Evolutionary conservation across 1,139 yeast genomes (phyloP).

Genomic region (Candida smagusa): DNA sequence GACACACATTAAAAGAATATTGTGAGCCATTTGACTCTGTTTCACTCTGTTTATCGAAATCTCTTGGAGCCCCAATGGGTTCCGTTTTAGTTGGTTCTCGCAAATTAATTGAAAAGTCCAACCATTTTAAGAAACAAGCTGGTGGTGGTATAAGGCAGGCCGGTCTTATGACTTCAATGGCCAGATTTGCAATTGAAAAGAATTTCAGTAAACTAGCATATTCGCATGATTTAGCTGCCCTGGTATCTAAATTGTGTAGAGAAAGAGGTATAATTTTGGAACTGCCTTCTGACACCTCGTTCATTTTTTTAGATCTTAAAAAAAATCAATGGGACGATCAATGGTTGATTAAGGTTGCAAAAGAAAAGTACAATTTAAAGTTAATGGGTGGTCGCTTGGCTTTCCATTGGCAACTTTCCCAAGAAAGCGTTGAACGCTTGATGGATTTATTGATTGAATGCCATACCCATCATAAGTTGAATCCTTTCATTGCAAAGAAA

Average conservation of each 20-base stretch:
- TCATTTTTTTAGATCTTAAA: slow-evolving; percentile 39
- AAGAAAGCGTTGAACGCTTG: slow-evolving; percentile 62
- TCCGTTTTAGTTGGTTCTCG: slow-evolving; percentile 36
- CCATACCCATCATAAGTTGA: slow-evolving; percentile 35
- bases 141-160: slow-evolving; percentile 51
- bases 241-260: slow-evolving; percentile 60
- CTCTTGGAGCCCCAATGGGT: slow-evolving; percentile 48
- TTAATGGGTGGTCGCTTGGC: slow-evolving; percentile 77
- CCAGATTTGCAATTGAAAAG: slow-evolving; percentile 39
- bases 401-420: slow-evolving; percentile 77
- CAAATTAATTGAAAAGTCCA: slow-evolving; percentile 38
- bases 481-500: slow-evolving; percentile 24
- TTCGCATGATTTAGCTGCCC: slow-evolving; percentile 67
- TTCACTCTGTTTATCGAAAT: slow-evolving; percentile 43
- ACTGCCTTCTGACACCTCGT: slow-evolving; percentile 41
- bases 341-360: slow-evolving; percentile 53
- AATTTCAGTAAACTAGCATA: slow-evolving; percentile 35
- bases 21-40: slow-evolving; percentile 43
- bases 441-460: slow-evolving; percentile 61
- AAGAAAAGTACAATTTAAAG: slow-evolving; percentile 55
- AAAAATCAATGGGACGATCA: slow-evolving; percentile 42
- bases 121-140: slow-evolving; percentile 45
- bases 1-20: slow-evolving; percentile 36
- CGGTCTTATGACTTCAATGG: slow-evolving; percentile 42
- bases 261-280: slow-evolving; percentile 40